Conservation (phyloP, 257 asterid genomes). For the Schizonepeta tenuifolia region DNA sequence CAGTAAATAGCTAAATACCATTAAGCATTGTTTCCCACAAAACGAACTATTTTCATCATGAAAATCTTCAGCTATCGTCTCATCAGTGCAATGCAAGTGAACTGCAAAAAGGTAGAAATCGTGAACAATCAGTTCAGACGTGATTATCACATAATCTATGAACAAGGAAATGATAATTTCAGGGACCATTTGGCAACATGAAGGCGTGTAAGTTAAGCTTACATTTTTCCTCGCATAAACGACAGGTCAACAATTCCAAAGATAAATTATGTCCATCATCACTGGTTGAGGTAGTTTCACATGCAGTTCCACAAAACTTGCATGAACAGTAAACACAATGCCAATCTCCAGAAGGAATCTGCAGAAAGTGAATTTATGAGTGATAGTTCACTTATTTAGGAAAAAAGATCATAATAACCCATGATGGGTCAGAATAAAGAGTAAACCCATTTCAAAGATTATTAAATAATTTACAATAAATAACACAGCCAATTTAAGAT, state of each 20-base stretch:
- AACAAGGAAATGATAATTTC: conserved; percentile 8
- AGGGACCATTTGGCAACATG: conserved; percentile 22
- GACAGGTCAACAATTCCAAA: conserved; percentile 58
- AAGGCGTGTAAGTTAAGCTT: conserved; percentile 30
- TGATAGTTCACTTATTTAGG: conserved; percentile 16
- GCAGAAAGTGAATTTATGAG: conserved; percentile 33
- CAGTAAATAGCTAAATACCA: conserved; percentile 64
- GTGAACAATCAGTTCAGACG: conserved; percentile 16
- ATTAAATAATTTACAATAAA: conserved; percentile 14
- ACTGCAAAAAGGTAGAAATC: conserved; percentile 54
- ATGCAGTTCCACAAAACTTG: conserved; percentile 80
- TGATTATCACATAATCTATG: conserved; percentile 14
- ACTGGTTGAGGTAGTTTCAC: conserved; percentile 43
- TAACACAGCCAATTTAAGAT: not conserved
- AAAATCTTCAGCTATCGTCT: conserved; percentile 45
- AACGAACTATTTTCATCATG: conserved; percentile 49
- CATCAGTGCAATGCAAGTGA: conserved; percentile 63
- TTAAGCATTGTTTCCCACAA: conserved; percentile 81
- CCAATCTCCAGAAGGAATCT: conserved; percentile 94
- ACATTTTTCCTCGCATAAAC: conserved; percentile 90
- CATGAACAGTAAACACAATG: conserved; percentile 85
- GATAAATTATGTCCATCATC: conserved; percentile 41
- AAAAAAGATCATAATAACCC: conserved; percentile 11
- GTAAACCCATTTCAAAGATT: conserved; percentile 22
- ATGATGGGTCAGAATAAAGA: conserved; percentile 12